Percentiles rank a stretch among this genome's conserved stretches.
Evolutionary conservation across 2,329 filamentous ascomycete species (phyloP).

Genomic region (Dactylellina cionopaga): DNA sequence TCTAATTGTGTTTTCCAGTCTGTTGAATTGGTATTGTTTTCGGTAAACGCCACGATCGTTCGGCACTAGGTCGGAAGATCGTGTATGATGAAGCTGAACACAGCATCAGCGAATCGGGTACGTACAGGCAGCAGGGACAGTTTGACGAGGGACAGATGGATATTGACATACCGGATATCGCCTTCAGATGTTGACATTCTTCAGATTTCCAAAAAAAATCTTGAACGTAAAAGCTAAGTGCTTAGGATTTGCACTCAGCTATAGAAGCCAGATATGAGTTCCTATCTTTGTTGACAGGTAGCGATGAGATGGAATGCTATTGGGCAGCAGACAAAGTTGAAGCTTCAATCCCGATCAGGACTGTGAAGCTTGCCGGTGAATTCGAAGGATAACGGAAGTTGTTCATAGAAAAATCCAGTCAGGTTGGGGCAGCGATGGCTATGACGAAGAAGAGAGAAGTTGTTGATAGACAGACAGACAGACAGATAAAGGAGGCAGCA

Average conservation of each 20-base stretch:
- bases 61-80: slow-evolving; percentile 51
- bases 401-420: slow-evolving; percentile 39
- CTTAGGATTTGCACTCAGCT: slow-evolving; percentile 41
- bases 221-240: slow-evolving; percentile 50
- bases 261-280: slow-evolving; percentile 47
- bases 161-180: slow-evolving; percentile 27
- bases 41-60: slow-evolving; percentile 47
- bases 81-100: slow-evolving; percentile 39
- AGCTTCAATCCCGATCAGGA: slow-evolving; percentile 43
- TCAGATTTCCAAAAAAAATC: slow-evolving; percentile 38
- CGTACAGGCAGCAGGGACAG: background rate
- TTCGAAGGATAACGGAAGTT: slow-evolving; percentile 11
- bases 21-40: slow-evolving; percentile 1
- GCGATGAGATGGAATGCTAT: background rate
- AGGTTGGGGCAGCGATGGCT: background rate
- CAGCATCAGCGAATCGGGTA: background rate
- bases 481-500: background rate
- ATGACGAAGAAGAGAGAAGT: background rate
- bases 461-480: background rate
- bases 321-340: background rate
- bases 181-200: slow-evolving; percentile 51
- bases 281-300: slow-evolving; percentile 1
- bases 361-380: slow-evolving; percentile 56
- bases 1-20: slow-evolving; percentile 9
- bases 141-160: background rate